Base-by-base conservation (phyloP, 176 grass and related monocot species). In the Tuctoria greenei region DNA sequence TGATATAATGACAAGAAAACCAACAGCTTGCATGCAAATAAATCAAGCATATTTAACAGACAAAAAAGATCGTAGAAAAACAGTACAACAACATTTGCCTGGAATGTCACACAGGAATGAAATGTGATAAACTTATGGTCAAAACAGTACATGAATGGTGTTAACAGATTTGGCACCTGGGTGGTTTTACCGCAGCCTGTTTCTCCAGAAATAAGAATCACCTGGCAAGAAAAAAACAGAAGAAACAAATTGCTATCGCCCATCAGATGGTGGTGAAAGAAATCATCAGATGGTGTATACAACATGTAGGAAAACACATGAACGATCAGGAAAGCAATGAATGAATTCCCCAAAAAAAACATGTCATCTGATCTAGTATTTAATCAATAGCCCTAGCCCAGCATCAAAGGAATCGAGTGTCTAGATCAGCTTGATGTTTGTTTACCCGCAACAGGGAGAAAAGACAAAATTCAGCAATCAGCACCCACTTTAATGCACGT, bases 111-210 rank as follows among this genome's bases (percentile, higher is more conserved):
- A 36, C 10, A 64, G n/a, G 37, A 82, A 70, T 57, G 17, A 40
- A 65, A 14, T 39, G 37, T 28, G 10, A 75, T 36, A 79, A 46
- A 39, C 61, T 58, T 56, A 13, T 70, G 42, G 20, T 44, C 27
- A 36, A 82, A 72, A 61, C 1, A 64, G 52, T 45, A 38, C 58
- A 73, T 40, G 55, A 38, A 27, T 47, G 38, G 27, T 21, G 34
- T 58, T 60, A 37, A 45, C 79, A 84, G 60, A 78, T 71, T 31
- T 70, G 4, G 64, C 26, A 98, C 95, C 95, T 98, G 95, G 40
- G 95, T 98, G 38, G 95, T 98, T 98, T 98, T 98, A 88, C 95
- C 95, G 17, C 95, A 98, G 42, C 95, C 95, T 68, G 95, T 94
- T 88, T 94, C 86, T 67, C 95, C 95, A 84, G 95, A 94, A 78